A percentile compares a stretch with the other conserved stretches of the same genome.
phyloP scores from a whole-genome alignment of 441 rosid genomes.

The Theobroma grandiflorum region DNA sequence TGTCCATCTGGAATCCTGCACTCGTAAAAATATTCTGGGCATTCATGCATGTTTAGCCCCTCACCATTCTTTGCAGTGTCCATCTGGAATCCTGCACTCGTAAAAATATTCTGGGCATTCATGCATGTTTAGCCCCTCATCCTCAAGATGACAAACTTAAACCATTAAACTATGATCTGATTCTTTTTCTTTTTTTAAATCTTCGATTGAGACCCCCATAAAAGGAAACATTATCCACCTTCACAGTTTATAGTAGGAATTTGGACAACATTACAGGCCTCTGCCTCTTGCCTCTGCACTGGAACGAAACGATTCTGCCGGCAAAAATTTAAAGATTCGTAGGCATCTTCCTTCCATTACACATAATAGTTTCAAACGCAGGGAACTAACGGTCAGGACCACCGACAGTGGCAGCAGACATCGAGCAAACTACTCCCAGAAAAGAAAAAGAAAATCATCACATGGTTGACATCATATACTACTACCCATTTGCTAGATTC shows the following conservation, averaged over 20 bases:
- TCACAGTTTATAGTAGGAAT: not conserved
- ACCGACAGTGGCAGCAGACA: constrained; percentile 15
- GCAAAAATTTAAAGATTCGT: not conserved
- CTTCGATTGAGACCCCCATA: not conserved
- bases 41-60: constrained; percentile 6
- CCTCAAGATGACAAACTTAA: not conserved
- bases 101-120: not conserved
- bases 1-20: not conserved
- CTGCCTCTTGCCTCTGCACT: not conserved
- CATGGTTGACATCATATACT: constrained; percentile 11
- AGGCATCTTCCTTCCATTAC: not conserved
- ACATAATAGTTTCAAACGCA: not conserved
- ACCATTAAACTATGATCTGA: not conserved
- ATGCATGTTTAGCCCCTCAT: not conserved
- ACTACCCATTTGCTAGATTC: not conserved
- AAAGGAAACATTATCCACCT: not conserved
- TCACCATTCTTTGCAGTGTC: no score
- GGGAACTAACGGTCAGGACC: not conserved
- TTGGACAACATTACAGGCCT: not conserved
- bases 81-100: not conserved
- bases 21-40: constrained; percentile 11
- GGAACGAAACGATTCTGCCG: not conserved
- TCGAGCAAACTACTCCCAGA: not conserved
- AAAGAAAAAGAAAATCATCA: not conserved
- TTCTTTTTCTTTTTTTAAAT: not conserved